Percentiles rank a stretch among this genome's conserved stretches.
Conservation (phyloP, 306 rosid species). For the Prunus kanzakura region DNA sequence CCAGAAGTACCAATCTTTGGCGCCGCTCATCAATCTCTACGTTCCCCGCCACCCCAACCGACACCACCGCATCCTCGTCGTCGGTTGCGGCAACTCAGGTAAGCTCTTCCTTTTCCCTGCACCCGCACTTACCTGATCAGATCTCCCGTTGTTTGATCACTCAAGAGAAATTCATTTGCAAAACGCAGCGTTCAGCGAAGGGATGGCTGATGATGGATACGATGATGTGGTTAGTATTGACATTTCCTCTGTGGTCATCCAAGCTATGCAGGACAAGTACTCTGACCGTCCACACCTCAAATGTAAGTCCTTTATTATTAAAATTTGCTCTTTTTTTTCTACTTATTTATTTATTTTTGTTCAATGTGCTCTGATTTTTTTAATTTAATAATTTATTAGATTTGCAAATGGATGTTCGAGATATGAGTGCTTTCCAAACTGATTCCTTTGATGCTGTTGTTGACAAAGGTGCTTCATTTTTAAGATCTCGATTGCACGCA, state of each 20-base stretch:
- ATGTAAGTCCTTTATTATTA: conserved; percentile 37
- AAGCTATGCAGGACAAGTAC: conserved; percentile 68
- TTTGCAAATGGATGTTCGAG: conserved; percentile 76
- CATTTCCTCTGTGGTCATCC: conserved; percentile 68
- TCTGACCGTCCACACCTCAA: conserved; percentile 47
- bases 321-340: background rate
- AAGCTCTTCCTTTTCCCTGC: background rate
- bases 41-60: conserved; percentile 35
- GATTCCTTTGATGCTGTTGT: conserved; percentile 60
- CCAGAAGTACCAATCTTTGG: conserved; percentile 65
- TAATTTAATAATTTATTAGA: conserved; percentile 44
- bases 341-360: background rate
- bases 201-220: conserved; percentile 77
- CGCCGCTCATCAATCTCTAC: conserved; percentile 67
- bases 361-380: background rate
- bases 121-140: background rate
- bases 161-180: too few relatives aligned
- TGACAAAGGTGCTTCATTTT: conserved; percentile 60
- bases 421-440: conserved; percentile 62
- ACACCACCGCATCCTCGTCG: conserved; percentile 47
- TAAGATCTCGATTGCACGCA: background rate
- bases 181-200: conserved; percentile 64
- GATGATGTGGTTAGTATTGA: conserved; percentile 69
- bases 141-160: background rate
- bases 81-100: conserved; percentile 89